Percentiles rank a stretch among this genome's conserved stretches.
phyloP scores from a whole-genome alignment of 192 early-diverging fungal species.

The Backusella mclennaniae region DNA sequence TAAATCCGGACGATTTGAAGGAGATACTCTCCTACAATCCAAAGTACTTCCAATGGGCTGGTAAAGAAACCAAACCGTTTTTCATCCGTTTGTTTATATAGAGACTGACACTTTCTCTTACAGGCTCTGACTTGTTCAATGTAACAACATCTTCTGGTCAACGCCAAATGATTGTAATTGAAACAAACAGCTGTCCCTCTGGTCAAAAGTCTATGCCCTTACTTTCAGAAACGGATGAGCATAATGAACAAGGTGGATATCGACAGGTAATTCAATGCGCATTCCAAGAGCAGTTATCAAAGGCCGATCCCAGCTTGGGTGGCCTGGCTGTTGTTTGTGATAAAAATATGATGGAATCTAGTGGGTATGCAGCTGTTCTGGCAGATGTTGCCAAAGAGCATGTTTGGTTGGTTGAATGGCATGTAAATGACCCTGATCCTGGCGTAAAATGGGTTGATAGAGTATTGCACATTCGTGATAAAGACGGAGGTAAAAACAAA shows the following conservation, averaged over 20 bases:
- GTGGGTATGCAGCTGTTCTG: conserved; percentile 79
- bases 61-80: conserved; percentile 20
- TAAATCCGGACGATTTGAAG: conserved; percentile 59
- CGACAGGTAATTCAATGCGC: conserved; percentile 75
- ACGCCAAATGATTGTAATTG: conserved; percentile 90
- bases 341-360: conserved; percentile 87
- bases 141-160: conserved; percentile 80
- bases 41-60: conserved; percentile 86
- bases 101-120: background rate
- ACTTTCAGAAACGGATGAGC: conserved; percentile 73
- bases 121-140: conserved; percentile 88
- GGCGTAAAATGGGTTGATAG: conserved; percentile 76
- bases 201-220: conserved; percentile 92
- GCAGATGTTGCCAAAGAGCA: conserved; percentile 74
- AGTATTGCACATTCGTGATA: conserved; percentile 71
- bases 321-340: conserved; percentile 85
- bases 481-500: conserved; percentile 42
- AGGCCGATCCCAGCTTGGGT: conserved; percentile 62
- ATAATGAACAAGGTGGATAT: conserved; percentile 74
- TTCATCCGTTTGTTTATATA: background rate
- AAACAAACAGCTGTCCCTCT: conserved; percentile 89
- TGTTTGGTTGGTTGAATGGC: conserved; percentile 79
- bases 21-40: conserved; percentile 66
- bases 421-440: conserved; percentile 69
- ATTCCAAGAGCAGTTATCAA: conserved; percentile 66